Conservation (phyloP, 805 yeast species). For the Myxozyma sirexii region DNA sequence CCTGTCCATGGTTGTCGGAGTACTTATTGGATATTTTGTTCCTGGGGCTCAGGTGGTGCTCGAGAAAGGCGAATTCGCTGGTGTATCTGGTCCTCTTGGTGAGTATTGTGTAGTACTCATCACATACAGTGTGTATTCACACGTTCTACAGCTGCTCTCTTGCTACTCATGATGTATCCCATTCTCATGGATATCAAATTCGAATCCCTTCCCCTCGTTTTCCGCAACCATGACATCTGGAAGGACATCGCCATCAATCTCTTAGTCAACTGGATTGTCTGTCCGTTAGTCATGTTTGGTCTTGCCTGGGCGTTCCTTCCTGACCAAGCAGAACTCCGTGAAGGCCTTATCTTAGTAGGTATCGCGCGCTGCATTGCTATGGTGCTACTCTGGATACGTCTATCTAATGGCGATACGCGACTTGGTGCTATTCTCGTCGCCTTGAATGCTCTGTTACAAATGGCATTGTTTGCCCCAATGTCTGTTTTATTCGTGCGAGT, state of each 20-base stretch:
- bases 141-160: conserved; percentile 46
- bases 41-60: conserved; percentile 30
- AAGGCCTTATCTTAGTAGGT: conserved; percentile 60
- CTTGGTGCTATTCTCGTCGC: conserved; percentile 57
- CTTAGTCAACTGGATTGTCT: conserved; percentile 55
- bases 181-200: conserved; percentile 57
- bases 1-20: conserved; percentile 36
- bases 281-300: conserved; percentile 57
- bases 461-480: conserved; percentile 56
- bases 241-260: conserved; percentile 46
- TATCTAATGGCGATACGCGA: conserved; percentile 54
- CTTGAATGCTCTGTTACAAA: conserved; percentile 54
- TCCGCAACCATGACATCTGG: conserved; percentile 35
- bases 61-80: conserved; percentile 31
- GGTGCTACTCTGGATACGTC: conserved; percentile 46
- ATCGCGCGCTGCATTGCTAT: conserved; percentile 63
- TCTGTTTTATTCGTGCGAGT: conserved; percentile 51
- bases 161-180: conserved; percentile 60
- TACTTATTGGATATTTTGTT: conserved; percentile 37
- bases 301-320: conserved; percentile 56
- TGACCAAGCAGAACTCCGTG: conserved; percentile 52
- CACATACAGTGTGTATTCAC: too few relatives aligned
- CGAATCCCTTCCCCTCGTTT: conserved; percentile 46
- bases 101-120: too few relatives aligned
- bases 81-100: conserved; percentile 37